Conservation (phyloP, 495 filamentous ascomycete genomes). For the Acidomyces sp. region DNA sequence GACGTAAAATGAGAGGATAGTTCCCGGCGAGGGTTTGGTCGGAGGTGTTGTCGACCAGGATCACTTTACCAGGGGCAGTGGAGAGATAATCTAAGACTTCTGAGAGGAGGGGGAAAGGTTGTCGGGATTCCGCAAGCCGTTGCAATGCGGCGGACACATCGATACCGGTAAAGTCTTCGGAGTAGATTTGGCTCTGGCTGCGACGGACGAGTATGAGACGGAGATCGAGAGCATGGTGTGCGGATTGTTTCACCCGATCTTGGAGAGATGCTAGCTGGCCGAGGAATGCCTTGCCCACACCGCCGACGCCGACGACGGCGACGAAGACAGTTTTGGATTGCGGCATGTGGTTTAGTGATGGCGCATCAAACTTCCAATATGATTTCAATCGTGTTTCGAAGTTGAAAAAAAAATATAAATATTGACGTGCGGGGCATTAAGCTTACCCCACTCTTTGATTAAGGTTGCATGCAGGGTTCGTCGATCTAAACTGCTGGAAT, state of each 20-base stretch:
- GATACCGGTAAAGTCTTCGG: slow-evolving; percentile 37
- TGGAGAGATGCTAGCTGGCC: slow-evolving; percentile 52
- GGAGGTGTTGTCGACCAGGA: slow-evolving; percentile 91
- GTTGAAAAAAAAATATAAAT: not conserved
- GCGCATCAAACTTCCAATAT: too few species aligned
- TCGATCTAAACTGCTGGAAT: too few species aligned
- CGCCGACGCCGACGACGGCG: slow-evolving; percentile 53
- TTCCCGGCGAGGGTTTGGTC: slow-evolving; percentile 61
- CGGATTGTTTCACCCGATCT: slow-evolving; percentile 35
- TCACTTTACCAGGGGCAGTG: slow-evolving; percentile 52
- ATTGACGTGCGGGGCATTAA: not conserved
- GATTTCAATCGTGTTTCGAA: not conserved
- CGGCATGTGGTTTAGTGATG: too few species aligned
- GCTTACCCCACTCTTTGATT: too few species aligned
- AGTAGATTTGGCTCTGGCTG: slow-evolving; percentile 63
- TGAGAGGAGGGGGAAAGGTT: slow-evolving; percentile 45
- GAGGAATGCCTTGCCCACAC: slow-evolving; percentile 86
- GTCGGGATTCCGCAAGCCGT: slow-evolving; percentile 38
- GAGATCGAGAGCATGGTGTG: slow-evolving; percentile 40
- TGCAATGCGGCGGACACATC: slow-evolving; percentile 24
- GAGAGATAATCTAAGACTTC: slow-evolving; percentile 60
- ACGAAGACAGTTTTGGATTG: slow-evolving; percentile 10
- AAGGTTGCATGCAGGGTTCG: slow-evolving; percentile 2
- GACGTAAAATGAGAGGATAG: slow-evolving; percentile 65
- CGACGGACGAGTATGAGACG: slow-evolving; percentile 68